Conservation (phyloP, 192 early-diverging fungal species). For the Pecoramyces ruminantium region DNA sequence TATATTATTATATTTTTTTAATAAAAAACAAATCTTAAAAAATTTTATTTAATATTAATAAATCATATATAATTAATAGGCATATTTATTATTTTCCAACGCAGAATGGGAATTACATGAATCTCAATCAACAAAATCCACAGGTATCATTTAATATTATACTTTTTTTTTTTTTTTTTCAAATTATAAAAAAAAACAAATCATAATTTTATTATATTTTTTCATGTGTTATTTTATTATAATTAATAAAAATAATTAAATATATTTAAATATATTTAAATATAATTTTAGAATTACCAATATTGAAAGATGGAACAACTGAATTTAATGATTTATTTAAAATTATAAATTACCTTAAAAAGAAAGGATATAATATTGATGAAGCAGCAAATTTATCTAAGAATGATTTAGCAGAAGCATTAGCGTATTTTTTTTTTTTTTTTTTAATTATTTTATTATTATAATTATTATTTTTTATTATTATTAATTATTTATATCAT, state of each 20-base stretch:
- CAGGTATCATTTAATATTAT: not conserved
- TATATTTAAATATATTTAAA: not conserved
- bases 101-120: conserved; percentile 19
- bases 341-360: not conserved
- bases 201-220: not conserved
- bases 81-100: conserved; percentile 35
- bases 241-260: no score
- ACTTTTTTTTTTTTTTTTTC: no score
- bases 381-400: not conserved
- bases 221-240: not conserved
- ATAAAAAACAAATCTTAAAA: not conserved
- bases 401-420: conserved; percentile 18
- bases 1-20: not conserved
- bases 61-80: no score
- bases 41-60: not conserved
- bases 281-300: not conserved
- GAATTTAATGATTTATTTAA: not conserved
- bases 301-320: not conserved
- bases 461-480: no score
- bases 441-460: no score
- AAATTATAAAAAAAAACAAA: no score
- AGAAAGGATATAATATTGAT: not conserved
- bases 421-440: no score
- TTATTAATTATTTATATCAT: not conserved
- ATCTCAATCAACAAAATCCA: not conserved